Evolutionary conservation across 257 asterid species (phyloP).

Genomic region (Ocimum tenuiflorum): DNA sequence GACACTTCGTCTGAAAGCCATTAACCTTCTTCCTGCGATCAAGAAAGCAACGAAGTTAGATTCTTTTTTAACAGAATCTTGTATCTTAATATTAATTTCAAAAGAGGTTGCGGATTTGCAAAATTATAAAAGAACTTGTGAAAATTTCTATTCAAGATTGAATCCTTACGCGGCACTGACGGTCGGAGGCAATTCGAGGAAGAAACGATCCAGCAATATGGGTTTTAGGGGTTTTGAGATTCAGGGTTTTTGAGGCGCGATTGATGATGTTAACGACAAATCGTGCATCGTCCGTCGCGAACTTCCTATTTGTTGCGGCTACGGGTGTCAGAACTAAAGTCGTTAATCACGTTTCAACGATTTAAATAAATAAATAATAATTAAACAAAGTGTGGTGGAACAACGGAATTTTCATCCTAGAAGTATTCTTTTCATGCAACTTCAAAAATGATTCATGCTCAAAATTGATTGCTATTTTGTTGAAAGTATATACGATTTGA

Average conservation of each 20-base stretch:
- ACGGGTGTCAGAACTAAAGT: background rate
- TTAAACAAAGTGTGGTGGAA: too few relatives aligned
- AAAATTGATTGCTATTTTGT: too few relatives aligned
- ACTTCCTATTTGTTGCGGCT: background rate
- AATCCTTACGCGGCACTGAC: background rate
- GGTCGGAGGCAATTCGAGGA: background rate
- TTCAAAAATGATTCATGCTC: too few relatives aligned
- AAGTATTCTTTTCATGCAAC: too few relatives aligned
- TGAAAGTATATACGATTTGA: too few relatives aligned
- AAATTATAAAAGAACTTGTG: background rate
- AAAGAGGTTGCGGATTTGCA: background rate
- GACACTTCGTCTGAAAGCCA: constrained; percentile 70
- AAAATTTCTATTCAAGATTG: background rate
- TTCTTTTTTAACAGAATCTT: background rate
- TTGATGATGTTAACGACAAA: background rate
- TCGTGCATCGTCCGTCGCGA: background rate
- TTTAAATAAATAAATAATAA: too few relatives aligned
- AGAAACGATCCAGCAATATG: background rate
- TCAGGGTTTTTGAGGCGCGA: background rate
- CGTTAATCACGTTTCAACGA: too few relatives aligned
- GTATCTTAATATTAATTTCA: background rate
- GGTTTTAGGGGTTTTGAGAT: background rate
- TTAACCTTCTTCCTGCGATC: constrained; percentile 10
- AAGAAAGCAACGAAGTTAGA: background rate
- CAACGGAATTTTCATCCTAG: too few relatives aligned